These are phyloP conservation scores for Berkeleyomyces basicola DNA, from an alignment of 2,329 filamentous ascomycete species.

Conservation along the genomic window DNA sequence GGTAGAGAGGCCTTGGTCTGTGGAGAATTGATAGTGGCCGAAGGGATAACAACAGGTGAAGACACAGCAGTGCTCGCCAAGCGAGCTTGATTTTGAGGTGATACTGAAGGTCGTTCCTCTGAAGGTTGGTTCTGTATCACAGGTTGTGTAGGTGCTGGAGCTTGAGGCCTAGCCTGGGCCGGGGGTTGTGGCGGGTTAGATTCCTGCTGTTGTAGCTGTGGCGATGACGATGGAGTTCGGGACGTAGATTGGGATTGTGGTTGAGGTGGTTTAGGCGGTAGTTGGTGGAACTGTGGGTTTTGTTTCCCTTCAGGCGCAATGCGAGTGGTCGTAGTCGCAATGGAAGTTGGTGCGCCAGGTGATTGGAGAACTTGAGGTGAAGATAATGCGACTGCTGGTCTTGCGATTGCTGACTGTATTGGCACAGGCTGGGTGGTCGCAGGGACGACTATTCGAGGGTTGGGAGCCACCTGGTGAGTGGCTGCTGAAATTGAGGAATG, in stretches of 20 bases:
- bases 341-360: background rate
- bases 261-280: constrained; percentile 4
- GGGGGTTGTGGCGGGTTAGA: background rate
- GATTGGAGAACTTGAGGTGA: constrained; percentile 11
- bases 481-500: background rate
- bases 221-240: background rate
- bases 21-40: background rate
- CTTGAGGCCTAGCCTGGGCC: background rate
- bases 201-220: background rate
- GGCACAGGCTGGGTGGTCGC: background rate
- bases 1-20: background rate
- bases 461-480: background rate
- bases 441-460: background rate
- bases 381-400: background rate
- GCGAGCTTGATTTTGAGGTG: background rate
- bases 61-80: background rate
- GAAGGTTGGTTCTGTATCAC: background rate
- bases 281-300: constrained; percentile 22
- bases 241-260: background rate
- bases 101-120: background rate
- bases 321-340: constrained; percentile 10
- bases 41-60: background rate
- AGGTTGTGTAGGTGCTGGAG: background rate
- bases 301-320: constrained; percentile 20
- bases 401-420: background rate